Evolutionary conservation across 2,329 filamentous ascomycete species (phyloP), one percentile per base, ranked within the genome.

Genomic region (Verticillium nubilum): DNA sequence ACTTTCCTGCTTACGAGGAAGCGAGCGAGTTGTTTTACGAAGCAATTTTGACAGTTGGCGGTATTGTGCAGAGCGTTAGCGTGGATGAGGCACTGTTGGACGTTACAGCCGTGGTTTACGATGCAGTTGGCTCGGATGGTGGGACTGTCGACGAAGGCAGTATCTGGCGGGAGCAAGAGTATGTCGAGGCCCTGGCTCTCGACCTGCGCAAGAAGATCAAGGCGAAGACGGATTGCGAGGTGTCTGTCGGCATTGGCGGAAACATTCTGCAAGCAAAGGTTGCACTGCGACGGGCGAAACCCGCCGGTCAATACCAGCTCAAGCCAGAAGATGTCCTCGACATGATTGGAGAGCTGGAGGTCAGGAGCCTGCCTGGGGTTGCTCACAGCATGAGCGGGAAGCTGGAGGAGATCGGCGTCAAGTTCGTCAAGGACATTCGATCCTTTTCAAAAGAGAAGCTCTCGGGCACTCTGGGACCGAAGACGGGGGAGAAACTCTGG

Each of bases 51-150:
- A 83, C 86, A 5, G 80, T 92, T 9, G 92, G 89, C 19, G 94
- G 92, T 1, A 75, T 91, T 19, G 92, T 98, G 0, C 95, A 99
- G 71, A 98, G 95, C 68, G 94, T 99, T 57, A 98, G 95, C 69
- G 90, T 99, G 53, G 96, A 99, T 65, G 96, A 99, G 74, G 95
- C 92, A 1, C 81, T 99, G 7, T 77, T 99, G 17, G 95, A 99
- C 72, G 83, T 93, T 33, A 95, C 91, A 3, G 77, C 78, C 3
- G 74, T 90, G 3, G 90, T 95, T 61, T 76, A 92, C 52, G 77
- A 81, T 13, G 82, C 81, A 15, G 82, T 85, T 12, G 86, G 85
- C 2, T 90, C 88, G 1, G 83, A 89, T 66, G 91, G 89, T 1
- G 76, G 78, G 25, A 83, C 81, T 1, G 69, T 87, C 4, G 81